Evolutionary conservation across 2,329 filamentous ascomycete genomes (phyloP).

Genomic region (Botrytis sinoallii): DNA sequence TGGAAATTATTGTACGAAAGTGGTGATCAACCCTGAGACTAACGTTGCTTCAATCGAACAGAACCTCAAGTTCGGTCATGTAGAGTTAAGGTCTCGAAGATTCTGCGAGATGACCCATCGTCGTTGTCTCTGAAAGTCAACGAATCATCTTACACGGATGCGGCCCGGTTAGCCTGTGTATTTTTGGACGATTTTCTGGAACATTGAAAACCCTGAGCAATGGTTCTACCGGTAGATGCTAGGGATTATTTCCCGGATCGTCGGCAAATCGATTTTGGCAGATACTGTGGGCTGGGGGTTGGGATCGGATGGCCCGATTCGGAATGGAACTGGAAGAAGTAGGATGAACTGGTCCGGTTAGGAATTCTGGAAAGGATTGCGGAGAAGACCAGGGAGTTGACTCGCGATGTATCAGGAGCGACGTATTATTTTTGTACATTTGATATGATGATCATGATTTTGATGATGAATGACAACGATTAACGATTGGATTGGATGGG

Average conservation of each 20-base stretch:
- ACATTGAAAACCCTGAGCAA: constrained; percentile 23
- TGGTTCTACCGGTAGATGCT: constrained; percentile 1
- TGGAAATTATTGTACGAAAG: not conserved
- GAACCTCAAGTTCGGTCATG: constrained; percentile 30
- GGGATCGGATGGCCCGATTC: constrained; percentile 1
- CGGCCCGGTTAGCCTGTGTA: constrained; percentile 33
- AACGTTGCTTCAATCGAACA: constrained; percentile 21
- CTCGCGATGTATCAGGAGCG: constrained; percentile 2
- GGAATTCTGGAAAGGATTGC: not conserved
- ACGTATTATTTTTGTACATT: constrained; percentile 15
- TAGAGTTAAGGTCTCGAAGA: constrained; percentile 21
- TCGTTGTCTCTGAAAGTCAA: constrained; percentile 15
- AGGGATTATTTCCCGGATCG: constrained; percentile 3
- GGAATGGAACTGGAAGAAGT: not conserved
- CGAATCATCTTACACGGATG: constrained; percentile 31
- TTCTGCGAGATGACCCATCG: constrained; percentile 11
- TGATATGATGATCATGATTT: constrained; percentile 11
- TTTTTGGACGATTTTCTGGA: constrained; percentile 36
- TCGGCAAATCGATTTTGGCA: constrained; percentile 4
- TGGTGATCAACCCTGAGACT: constrained; percentile 18
- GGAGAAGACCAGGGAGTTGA: not conserved
- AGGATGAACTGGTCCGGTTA: not conserved
- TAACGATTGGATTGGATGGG: not conserved
- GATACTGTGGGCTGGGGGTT: constrained; percentile 8
- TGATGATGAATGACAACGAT: constrained; percentile 15